Percentiles rank a stretch among this genome's conserved stretches.
phyloP scores from a whole-genome alignment of 2,329 filamentous ascomycete genomes.

The Akanthomyces muscarius region DNA sequence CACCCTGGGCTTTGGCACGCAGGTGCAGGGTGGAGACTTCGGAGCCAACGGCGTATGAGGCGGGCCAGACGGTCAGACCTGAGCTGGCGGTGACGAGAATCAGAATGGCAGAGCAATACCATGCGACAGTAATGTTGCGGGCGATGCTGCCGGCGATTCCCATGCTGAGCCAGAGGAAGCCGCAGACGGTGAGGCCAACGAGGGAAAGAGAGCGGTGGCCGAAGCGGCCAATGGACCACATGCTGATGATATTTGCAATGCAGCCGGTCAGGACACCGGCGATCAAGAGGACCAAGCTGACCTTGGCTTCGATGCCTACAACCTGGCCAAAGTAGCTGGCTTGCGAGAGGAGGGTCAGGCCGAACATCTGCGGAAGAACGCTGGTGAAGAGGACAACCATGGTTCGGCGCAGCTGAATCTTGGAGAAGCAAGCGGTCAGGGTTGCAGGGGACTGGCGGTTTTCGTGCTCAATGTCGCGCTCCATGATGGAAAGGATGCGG shows the following conservation, averaged over 20 bases:
- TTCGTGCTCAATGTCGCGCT: conserved; percentile 44
- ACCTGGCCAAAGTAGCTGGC: conserved; percentile 39
- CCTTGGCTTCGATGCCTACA: conserved; percentile 30
- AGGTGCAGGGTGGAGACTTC: conserved; percentile 42
- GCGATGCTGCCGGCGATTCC: conserved; percentile 45
- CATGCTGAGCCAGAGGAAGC: conserved; percentile 40
- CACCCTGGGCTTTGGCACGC: conserved; percentile 40
- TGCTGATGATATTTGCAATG: conserved; percentile 38
- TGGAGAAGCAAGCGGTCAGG: conserved; percentile 43
- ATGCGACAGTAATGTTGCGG: conserved; percentile 30
- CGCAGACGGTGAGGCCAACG: conserved; percentile 29
- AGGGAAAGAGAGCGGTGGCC: conserved; percentile 39
- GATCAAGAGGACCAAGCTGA: conserved; percentile 41
- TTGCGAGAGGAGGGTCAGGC: conserved; percentile 40
- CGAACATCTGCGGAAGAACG: conserved; percentile 41
- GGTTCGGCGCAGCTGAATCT: conserved; percentile 39
- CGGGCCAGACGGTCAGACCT: conserved; percentile 41
- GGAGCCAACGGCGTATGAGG: conserved; percentile 38
- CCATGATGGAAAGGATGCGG: conserved; percentile 40
- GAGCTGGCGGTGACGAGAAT: conserved; percentile 42
- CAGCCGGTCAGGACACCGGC: conserved; percentile 43
- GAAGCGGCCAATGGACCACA: conserved; percentile 40
- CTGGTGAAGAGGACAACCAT: conserved; percentile 40
- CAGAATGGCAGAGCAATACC: conserved; percentile 32
- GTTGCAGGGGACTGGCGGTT: conserved; percentile 28